Evolutionary conservation across 345 rosid genomes (phyloP), one percentile per base, ranked within the genome.

Genomic region (Eutrema yunnanense): DNA sequence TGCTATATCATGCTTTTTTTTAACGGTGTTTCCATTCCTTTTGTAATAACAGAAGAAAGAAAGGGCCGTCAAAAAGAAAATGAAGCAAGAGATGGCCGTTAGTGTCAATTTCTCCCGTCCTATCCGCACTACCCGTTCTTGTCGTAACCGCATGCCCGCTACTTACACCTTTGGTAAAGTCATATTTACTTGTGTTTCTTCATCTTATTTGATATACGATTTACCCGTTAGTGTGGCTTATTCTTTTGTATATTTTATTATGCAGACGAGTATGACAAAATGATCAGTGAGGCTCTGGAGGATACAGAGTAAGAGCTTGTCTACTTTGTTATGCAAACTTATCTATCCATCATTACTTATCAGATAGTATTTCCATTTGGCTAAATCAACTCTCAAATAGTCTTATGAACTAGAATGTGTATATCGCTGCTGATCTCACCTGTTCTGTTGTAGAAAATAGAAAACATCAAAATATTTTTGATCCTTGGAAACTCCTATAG

Each of bases 181-280:
- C 62, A 53, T 49, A n/a, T 36, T 60, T 11, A 61, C 37, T 41
- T 69, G 44, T 29, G 12, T 51, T 47, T n/a, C 46, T 70, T 57
- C 57, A 6, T 27, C 67, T 65, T 58, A 30, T 32, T 67, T 68
- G 62, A 10, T 64, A 13, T 70, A 10, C 9, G 8, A 49, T 47
- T 19, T 55, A 40, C 41, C n/a, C 8, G 1, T 22, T 16, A n/a
- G 52, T 9, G 27, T 30, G 48, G 67, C 72, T 76, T 62, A 51
- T 63, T 32, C 2, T 42, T 69, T 69, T 64, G 62, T 66, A 44
- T 30, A 44, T 73, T 65, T 65, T 42, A 44, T 56, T 68, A 61
- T 81, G 78, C 84, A 92, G 98, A 88, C 46, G 91, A 86, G 6
- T 92, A 74, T 84, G 96, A 90, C 62, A 89, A 72, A 50, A 86